Evolutionary conservation across 139 green algal genomes (phyloP).

Genomic region (Closterium sp.): DNA sequence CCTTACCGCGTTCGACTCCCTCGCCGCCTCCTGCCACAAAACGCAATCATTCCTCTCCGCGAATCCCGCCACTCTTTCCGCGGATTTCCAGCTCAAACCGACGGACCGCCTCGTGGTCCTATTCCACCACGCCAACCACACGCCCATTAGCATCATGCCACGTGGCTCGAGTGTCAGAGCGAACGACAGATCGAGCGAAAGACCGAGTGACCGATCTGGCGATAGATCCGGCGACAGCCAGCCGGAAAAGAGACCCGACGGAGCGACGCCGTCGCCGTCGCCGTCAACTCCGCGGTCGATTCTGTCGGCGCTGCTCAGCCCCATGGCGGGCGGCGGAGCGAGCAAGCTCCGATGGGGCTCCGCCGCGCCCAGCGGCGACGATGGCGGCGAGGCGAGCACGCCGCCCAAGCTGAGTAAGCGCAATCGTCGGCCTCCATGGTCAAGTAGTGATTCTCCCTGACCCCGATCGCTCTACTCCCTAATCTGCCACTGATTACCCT

Average conservation of each 20-base stretch:
- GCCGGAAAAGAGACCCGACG: background rate
- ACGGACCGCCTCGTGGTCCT: background rate
- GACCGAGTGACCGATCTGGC: background rate
- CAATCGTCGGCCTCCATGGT: no score
- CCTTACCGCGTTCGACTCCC: background rate
- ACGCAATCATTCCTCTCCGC: background rate
- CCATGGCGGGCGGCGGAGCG: background rate
- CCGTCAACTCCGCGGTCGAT: background rate
- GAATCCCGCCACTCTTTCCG: background rate
- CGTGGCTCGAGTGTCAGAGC: background rate
- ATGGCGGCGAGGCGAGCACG: background rate
- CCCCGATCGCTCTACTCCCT: no score
- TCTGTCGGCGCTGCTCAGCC: background rate
- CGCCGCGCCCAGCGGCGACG: background rate
- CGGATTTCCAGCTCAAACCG: background rate
- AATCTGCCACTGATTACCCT: no score
- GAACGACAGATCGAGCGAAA: background rate
- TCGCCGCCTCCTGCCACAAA: background rate
- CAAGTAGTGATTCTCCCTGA: no score
- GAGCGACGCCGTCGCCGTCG: no score
- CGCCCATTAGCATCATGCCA: background rate
- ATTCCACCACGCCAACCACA: background rate
- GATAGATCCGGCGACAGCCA: background rate
- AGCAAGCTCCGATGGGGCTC: background rate
- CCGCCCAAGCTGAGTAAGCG: background rate